Conservation (phyloP, 2,329 filamentous ascomycete species). For the Fusarium nelsonii region DNA sequence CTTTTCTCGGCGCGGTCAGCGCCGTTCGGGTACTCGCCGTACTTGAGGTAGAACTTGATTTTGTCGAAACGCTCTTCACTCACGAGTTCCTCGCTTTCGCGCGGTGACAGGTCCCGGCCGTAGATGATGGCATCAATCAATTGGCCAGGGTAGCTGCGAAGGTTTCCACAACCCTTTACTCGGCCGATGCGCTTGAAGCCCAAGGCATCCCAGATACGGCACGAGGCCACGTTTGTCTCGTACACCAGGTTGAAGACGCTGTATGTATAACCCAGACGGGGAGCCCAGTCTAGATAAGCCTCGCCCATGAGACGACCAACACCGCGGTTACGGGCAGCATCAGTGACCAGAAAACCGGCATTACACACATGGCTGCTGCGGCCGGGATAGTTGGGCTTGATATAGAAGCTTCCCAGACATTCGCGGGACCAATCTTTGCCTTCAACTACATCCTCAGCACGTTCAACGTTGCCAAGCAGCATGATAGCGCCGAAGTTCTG, state of each 20-base stretch:
- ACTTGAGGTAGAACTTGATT: slow-evolving; percentile 97
- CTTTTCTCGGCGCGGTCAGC: slow-evolving; percentile 96
- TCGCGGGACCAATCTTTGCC: slow-evolving; percentile 81
- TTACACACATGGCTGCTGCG: slow-evolving; percentile 93
- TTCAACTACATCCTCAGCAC: slow-evolving; percentile 68
- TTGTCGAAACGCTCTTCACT: slow-evolving; percentile 98
- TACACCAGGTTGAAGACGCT: slow-evolving; percentile 96
- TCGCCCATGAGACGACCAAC: slow-evolving; percentile 82
- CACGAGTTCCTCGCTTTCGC: slow-evolving; percentile 82
- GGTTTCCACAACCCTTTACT: slow-evolving; percentile 77
- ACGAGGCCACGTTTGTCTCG: slow-evolving; percentile 91
- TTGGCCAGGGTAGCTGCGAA: slow-evolving; percentile 76
- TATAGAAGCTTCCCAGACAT: slow-evolving; percentile 91
- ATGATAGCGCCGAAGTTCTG: slow-evolving; percentile 90
- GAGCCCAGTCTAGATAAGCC: slow-evolving; percentile 81
- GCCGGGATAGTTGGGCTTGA: slow-evolving; percentile 94
- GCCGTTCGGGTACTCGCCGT: slow-evolving; percentile 90
- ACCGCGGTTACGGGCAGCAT: slow-evolving; percentile 78
- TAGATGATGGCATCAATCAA: slow-evolving; percentile 83
- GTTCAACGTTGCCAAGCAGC: slow-evolving; percentile 81
- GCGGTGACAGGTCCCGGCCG: slow-evolving; percentile 71
- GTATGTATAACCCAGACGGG: slow-evolving; percentile 87
- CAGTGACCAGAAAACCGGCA: slow-evolving; percentile 81
- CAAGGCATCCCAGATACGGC: slow-evolving; percentile 90
- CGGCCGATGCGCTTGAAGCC: slow-evolving; percentile 93